Percentiles rank a stretch among this genome's conserved stretches.
phyloP scores from a whole-genome alignment of 768 basidiomycete genomes.

The Mycena venus region DNA sequence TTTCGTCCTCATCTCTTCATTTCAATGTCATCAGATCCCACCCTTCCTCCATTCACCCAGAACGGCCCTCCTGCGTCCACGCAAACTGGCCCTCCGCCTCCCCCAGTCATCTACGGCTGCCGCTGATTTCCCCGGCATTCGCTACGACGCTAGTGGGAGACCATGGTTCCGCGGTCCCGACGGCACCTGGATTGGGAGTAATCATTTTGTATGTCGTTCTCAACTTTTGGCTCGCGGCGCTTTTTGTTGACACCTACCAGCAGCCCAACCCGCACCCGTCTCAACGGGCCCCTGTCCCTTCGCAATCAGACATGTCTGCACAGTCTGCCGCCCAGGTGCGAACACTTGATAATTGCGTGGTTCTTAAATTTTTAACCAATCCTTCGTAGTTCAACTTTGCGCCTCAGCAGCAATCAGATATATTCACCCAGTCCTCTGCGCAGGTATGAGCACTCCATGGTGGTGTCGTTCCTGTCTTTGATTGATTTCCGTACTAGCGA shows the following conservation, averaged over 20 bases:
- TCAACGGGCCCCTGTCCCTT: not conserved
- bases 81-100: not conserved
- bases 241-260: not conserved
- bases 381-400: no score
- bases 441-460: not conserved
- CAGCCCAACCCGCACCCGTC: not conserved
- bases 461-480: not conserved
- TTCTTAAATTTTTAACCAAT: no score
- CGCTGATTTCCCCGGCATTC: not conserved
- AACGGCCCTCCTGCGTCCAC: not conserved
- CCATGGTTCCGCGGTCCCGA: not conserved
- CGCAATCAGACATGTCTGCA: no score
- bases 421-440: not conserved
- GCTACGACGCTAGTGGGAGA: not conserved
- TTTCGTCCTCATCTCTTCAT: not conserved
- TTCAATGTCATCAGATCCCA: not conserved
- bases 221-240: not conserved
- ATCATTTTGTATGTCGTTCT: not conserved
- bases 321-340: no score
- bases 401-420: not conserved
- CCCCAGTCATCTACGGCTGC: not conserved
- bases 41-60: not conserved
- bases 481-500: not conserved
- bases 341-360: no score
- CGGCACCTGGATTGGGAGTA: not conserved